Evolutionary conservation across 2,329 filamentous ascomycete species (phyloP).

Genomic region (Samsoniella hepiali): DNA sequence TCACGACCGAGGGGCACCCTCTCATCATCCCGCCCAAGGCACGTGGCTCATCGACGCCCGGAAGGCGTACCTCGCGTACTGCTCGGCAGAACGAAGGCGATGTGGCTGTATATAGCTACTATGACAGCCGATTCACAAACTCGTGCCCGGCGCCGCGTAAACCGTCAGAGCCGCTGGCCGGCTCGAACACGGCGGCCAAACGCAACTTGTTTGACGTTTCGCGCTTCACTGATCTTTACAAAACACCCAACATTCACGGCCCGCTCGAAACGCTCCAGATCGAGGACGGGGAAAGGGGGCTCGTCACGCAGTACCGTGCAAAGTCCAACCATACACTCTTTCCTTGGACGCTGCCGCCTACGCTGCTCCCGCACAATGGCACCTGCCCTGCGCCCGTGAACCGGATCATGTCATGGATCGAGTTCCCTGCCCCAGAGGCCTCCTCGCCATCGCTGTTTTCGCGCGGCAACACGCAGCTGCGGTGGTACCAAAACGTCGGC

Average conservation of each 20-base stretch:
- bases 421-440: slow-evolving; percentile 52
- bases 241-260: slow-evolving; percentile 64
- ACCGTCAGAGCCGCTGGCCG: slow-evolving; percentile 58
- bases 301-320: slow-evolving; percentile 42
- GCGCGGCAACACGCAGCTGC: background rate
- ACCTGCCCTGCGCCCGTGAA: slow-evolving; percentile 70
- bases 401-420: slow-evolving; percentile 66
- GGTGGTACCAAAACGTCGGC: slow-evolving; percentile 34
- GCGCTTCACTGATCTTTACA: slow-evolving; percentile 75
- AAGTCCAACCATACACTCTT: slow-evolving; percentile 80
- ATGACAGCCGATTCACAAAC: slow-evolving; percentile 48
- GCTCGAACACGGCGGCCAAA: slow-evolving; percentile 77
- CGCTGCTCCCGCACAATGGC: slow-evolving; percentile 71
- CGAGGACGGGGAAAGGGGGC: slow-evolving; percentile 48
- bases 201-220: slow-evolving; percentile 85
- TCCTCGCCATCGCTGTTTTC: slow-evolving; percentile 31
- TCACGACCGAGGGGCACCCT: slow-evolving; percentile 94
- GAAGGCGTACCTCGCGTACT: slow-evolving; percentile 19
- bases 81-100: slow-evolving; percentile 19
- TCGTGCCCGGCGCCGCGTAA: slow-evolving; percentile 64
- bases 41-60: slow-evolving; percentile 1
- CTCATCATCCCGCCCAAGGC: slow-evolving; percentile 66
- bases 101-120: slow-evolving; percentile 34
- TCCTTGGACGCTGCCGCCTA: slow-evolving; percentile 84
- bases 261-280: slow-evolving; percentile 36